Base-by-base conservation (phyloP, 2,329 filamentous ascomycete genomes). In the Spiromastix sp. region DNA sequence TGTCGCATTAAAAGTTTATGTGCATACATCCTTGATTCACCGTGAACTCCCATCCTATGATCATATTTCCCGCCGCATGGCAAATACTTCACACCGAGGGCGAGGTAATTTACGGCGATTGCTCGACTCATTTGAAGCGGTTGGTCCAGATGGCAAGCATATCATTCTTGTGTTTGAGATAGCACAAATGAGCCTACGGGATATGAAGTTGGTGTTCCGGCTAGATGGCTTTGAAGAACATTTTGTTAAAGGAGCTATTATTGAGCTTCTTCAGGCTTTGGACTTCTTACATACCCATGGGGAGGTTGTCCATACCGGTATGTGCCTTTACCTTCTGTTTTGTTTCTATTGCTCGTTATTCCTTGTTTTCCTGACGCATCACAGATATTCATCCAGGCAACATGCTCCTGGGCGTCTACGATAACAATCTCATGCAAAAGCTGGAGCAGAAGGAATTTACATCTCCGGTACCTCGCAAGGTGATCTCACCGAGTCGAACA, bases 381-480 rank as follows among this genome's bases (percentile, higher is more conserved):
- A 18, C 26, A 59, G 52, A 60, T 40, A 40, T 60, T 12, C 52
- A 56, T 34, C 42, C 47, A 2, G 48, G 48, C 2, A 61, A 61
- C 22, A 42, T 63, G 32, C 46, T 61, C 9, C 36, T 57, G 0
- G 45, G 43, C 2, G 35, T 50, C 15, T 43, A 47, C 7, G 53
- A 61, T 30, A 45, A 50, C 5, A 39, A 41, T 7, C 19, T 55
- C 4, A 34, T 62, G 2, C 26, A 33, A 28, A 30, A 32, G 0
- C 49, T 60, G 12, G 52, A 56, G 38, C 38, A 52, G 22, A 43
- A 34, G 3, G 56, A 60, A 38, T 42, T 41, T 12, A 38, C 19
- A 9, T 40, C 36, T 40, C 56, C 41, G 32, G 46, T 49, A 2
- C 53, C 62, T 3, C 50, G 64, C 4, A 70, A 70, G 36, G 29